These are phyloP conservation scores for Suaeda aralocaspica DNA, from an alignment of 148 eudicot genomes.

Conservation along the genomic window DNA sequence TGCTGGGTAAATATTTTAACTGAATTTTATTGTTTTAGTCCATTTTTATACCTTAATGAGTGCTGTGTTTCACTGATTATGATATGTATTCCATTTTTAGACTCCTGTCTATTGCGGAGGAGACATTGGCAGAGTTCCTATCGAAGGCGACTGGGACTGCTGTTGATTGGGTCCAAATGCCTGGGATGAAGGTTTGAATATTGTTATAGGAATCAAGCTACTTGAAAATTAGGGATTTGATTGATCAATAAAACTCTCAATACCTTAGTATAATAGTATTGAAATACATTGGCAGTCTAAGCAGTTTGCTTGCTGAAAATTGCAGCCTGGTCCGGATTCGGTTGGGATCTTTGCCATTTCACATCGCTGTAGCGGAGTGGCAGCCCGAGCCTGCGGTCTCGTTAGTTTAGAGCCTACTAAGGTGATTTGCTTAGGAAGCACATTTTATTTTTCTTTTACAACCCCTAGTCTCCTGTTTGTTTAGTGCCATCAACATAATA, in stretches of 20 bases:
- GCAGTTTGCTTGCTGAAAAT: conserved; percentile 6
- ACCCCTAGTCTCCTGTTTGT: too few relatives aligned
- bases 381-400: conserved; percentile 98
- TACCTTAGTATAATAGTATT: background rate
- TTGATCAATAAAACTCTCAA: background rate
- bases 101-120: conserved; percentile 95
- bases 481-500: background rate
- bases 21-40: conserved; percentile 2
- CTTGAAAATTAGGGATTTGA: background rate
- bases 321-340: conserved; percentile 99
- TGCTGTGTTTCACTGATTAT: conserved; percentile 8
- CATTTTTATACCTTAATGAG: background rate
- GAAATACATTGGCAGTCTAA: conserved; percentile 7
- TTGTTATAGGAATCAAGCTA: background rate
- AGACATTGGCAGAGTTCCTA: conserved; percentile 98
- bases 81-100: conserved; percentile 25
- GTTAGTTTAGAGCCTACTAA: conserved; percentile 91
- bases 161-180: conserved; percentile 99
- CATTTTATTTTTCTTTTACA: background rate
- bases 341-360: conserved; percentile 99
- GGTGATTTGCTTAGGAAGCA: conserved; percentile 36
- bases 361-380: conserved; percentile 80
- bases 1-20: conserved; percentile 54
- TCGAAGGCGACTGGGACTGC: conserved; percentile 99
- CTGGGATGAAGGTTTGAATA: conserved; percentile 91